Evolutionary conservation across 1,284 basidiomycete species (phyloP).

Genomic region (Trametes polyzona): DNA sequence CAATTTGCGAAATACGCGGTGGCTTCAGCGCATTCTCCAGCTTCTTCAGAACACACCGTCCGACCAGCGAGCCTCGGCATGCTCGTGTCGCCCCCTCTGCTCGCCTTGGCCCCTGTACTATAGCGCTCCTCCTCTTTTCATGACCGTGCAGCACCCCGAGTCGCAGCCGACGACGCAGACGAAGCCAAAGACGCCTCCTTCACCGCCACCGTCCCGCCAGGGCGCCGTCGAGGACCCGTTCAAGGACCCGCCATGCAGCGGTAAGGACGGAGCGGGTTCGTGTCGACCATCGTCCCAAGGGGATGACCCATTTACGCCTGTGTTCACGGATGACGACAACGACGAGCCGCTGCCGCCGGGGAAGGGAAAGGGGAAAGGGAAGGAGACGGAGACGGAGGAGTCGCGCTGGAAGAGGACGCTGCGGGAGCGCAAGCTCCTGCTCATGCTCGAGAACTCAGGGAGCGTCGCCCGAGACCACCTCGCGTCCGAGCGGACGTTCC

Average conservation of each 20-base stretch:
- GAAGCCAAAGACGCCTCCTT: not conserved
- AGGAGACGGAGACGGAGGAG: not conserved
- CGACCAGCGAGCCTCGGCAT: not conserved
- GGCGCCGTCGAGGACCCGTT: constrained; percentile 1
- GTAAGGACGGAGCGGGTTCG: not conserved
- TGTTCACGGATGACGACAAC: constrained; percentile 6
- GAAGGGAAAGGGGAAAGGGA: not conserved
- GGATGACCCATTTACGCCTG: not conserved
- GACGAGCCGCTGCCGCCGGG: not conserved
- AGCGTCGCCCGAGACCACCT: constrained; percentile 66
- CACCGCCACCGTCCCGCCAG: constrained; percentile 6
- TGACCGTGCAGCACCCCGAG: not conserved
- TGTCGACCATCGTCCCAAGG: not conserved
- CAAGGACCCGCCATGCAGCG: not conserved
- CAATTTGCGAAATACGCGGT: constrained; percentile 15
- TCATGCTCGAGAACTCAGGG: constrained; percentile 57
- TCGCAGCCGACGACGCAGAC: not conserved
- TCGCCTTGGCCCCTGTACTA: not conserved
- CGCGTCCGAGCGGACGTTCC: constrained; percentile 58
- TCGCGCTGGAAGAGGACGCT: constrained; percentile 7
- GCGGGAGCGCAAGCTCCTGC: constrained; percentile 33
- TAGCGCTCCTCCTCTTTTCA: not conserved
- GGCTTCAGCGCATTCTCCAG: constrained; percentile 3
- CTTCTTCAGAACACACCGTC: not conserved
- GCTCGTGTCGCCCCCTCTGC: not conserved